Percentiles rank a stretch among this genome's conserved stretches.
Evolutionary conservation across 208 protist species (phyloP).

Genomic region (Wallacemonas sp.): DNA sequence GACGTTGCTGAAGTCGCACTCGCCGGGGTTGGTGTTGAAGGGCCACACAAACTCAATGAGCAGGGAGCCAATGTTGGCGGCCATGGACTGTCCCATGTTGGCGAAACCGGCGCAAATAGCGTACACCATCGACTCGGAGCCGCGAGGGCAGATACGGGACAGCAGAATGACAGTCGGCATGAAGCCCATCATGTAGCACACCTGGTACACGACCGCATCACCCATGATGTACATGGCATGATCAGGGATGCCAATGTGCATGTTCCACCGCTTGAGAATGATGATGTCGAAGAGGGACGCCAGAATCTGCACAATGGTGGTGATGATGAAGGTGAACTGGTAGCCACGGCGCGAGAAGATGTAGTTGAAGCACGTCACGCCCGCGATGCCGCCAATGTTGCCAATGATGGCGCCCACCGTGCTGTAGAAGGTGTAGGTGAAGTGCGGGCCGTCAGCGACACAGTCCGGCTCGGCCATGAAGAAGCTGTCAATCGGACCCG

Average conservation of each 20-base stretch:
- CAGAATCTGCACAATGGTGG: constrained; percentile 26
- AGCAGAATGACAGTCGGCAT: constrained; percentile 50
- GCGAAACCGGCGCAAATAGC: constrained; percentile 42
- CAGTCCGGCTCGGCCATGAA: constrained; percentile 30
- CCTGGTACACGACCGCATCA: constrained; percentile 42
- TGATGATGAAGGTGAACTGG: constrained; percentile 33
- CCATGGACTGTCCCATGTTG: constrained; percentile 44
- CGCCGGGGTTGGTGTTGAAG: constrained; percentile 27
- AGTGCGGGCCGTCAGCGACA: constrained; percentile 35
- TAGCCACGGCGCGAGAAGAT: constrained; percentile 30
- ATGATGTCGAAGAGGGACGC: constrained; percentile 33
- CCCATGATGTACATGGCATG: constrained; percentile 39
- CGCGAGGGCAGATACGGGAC: constrained; percentile 41
- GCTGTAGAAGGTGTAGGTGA: constrained; percentile 41
- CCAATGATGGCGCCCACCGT: constrained; percentile 30
- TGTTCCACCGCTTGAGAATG: constrained; percentile 35
- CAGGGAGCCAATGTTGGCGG: constrained; percentile 32
- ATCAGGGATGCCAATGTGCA: constrained; percentile 24
- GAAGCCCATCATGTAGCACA: constrained; percentile 41
- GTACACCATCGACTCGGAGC: constrained; percentile 50
- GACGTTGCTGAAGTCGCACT: constrained; percentile 60
- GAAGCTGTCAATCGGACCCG: constrained; percentile 39
- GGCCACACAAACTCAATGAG: constrained; percentile 41
- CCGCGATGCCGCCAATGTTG: constrained; percentile 27
- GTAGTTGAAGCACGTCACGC: constrained; percentile 30